Evolutionary conservation across 75 land plant species (phyloP).

Genomic region (Picea glauca): DNA sequence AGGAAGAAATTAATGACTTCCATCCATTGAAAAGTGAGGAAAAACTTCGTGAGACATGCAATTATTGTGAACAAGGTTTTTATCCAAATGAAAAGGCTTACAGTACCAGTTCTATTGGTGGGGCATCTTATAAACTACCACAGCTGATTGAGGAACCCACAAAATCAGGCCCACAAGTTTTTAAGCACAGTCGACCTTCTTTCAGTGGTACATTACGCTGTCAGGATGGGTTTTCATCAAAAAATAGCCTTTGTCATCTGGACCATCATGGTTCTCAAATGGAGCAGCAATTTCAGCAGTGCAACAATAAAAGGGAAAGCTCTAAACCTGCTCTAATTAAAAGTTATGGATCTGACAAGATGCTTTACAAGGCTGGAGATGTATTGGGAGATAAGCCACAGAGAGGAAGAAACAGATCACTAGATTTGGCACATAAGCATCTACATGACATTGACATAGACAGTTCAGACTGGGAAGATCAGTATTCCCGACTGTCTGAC

Average conservation of each 20-base stretch:
- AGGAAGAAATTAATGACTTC: background rate
- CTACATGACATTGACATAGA: constrained; percentile 1
- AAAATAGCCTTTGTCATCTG: background rate
- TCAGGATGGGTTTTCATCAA: background rate
- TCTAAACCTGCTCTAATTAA: background rate
- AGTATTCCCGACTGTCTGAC: background rate
- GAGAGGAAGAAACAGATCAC: background rate
- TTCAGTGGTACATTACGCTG: background rate
- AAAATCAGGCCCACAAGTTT: too few relatives aligned
- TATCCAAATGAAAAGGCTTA: background rate
- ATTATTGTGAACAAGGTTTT: background rate
- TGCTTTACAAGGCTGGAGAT: background rate
- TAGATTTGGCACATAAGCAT: background rate
- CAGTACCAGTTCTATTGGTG: background rate
- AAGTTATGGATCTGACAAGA: background rate
- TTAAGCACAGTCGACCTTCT: too few relatives aligned
- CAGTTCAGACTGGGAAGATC: constrained; percentile 4
- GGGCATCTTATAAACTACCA: background rate
- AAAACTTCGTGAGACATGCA: background rate
- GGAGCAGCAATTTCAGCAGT: constrained; percentile 2
- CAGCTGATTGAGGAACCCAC: background rate
- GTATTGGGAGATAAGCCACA: background rate
- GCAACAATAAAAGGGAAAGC: background rate
- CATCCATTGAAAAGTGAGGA: background rate
- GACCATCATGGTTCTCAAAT: background rate